Evolutionary conservation across 2,329 filamentous ascomycete species (phyloP).

Genomic region (Exserohilum turcica): DNA sequence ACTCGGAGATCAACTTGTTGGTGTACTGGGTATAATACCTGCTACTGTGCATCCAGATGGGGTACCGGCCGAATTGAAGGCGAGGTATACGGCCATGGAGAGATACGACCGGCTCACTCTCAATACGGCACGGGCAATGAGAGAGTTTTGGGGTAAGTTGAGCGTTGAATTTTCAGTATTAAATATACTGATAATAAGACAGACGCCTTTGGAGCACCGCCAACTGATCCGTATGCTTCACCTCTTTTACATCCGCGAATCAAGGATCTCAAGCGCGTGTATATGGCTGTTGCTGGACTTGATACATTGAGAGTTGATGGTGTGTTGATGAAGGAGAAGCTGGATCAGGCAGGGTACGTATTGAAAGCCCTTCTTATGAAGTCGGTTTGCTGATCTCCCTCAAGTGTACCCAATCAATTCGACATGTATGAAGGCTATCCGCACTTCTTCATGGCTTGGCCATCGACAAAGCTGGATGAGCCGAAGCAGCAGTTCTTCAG

Average conservation of each 20-base stretch:
- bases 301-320: slow-evolving; percentile 47
- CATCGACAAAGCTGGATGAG: slow-evolving; percentile 35
- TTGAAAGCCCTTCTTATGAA: accelerated
- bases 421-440: slow-evolving; percentile 47
- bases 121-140: slow-evolving; percentile 45
- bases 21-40: slow-evolving; percentile 47
- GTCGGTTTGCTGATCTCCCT: slow-evolving; percentile 13
- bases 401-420: slow-evolving; percentile 35
- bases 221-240: slow-evolving; percentile 41
- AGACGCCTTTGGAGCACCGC: slow-evolving; percentile 36
- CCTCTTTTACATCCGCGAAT: slow-evolving; percentile 39
- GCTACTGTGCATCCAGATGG: slow-evolving; percentile 45
- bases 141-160: slow-evolving; percentile 36
- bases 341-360: slow-evolving; percentile 36
- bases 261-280: slow-evolving; percentile 39
- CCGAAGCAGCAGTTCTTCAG: slow-evolving; percentile 29
- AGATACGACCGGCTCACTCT: slow-evolving; percentile 48
- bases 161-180: no score
- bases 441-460: slow-evolving; percentile 46
- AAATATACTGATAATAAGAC: background rate
- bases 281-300: slow-evolving; percentile 37
- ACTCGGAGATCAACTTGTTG: slow-evolving; percentile 42
- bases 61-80: slow-evolving; percentile 44
- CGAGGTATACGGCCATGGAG: slow-evolving; percentile 42
- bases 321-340: slow-evolving; percentile 37